Base-by-base conservation (phyloP, 805 yeast genomes). In the Grigorovia transvaalensis region DNA sequence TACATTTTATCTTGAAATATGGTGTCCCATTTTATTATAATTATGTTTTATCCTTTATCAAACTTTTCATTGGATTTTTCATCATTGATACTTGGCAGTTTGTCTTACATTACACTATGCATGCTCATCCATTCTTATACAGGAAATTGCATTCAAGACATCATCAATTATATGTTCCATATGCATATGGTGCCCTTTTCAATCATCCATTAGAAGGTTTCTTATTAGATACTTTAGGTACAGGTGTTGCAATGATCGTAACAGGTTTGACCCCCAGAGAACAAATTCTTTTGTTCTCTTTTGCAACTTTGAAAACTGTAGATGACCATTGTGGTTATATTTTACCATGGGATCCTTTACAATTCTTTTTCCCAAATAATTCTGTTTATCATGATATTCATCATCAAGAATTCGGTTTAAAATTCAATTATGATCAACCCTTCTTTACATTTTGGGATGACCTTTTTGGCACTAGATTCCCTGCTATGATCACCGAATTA, bases 311-410 rank as follows among this genome's bases (percentile, higher is more conserved):
- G 78, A 93, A 93, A 69, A 93, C 99, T 1, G 96, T 93, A 48
- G 98, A 93, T 67, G 99, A 93, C 68, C 99, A 93, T 70, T 93
- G 98, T 69, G 99, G 99, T n/a, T 93, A 91, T 68, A 81, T 90
- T 30, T 74, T 93, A 51, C 98, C 98, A 15, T 85, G 74, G 67
- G 99, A 93, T 68, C 81, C 90, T 20, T 85, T 93, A 76, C 99
- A 93, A 74, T 65, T 81, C 45, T 52, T 91, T 20, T 93, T 93
- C 78, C 98, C 97, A 56, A 93, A 93, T 72, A 89, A 93, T 65
- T 85, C 98, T 13, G 85, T 89, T 35, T 93, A 89, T 68, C 99
- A 93, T 64, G 99, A 93, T 70, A 90, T 93, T 59, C 99, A 93
- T 67, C 99, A 93, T 70, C 99, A 93, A 74, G 81, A 80, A 61